Percentiles rank a stretch among this genome's conserved stretches.
Conservation (phyloP, 2,329 filamentous ascomycete genomes). For the Apiospora pterosperma region DNA sequence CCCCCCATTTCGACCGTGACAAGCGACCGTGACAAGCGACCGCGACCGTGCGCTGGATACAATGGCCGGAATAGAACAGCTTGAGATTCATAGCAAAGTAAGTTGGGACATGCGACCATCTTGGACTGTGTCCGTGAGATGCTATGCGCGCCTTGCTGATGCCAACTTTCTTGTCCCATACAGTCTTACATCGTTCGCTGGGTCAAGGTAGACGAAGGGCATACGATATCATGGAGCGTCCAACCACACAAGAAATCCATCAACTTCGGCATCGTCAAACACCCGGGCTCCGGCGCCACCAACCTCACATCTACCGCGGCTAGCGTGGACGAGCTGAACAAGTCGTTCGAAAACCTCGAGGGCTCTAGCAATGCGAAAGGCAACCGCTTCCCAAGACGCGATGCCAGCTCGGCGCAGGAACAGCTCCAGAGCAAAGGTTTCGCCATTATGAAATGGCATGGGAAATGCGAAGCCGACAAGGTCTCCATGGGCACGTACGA, state of each 20-base stretch:
- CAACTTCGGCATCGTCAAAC: conserved; percentile 97
- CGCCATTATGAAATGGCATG: conserved; percentile 76
- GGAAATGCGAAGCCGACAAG: conserved; percentile 95
- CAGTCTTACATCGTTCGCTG: conserved; percentile 98
- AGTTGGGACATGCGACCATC: conserved; percentile 18
- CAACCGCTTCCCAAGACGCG: conserved; percentile 50
- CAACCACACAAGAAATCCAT: conserved; percentile 98
- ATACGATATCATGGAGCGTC: conserved; percentile 96
- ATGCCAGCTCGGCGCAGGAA: conserved; percentile 58
- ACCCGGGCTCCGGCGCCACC: conserved; percentile 70
- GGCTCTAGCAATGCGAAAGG: conserved; percentile 35
- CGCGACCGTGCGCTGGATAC: neutral
- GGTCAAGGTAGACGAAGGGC: conserved; percentile 85
- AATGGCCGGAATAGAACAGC: conserved; percentile 94
- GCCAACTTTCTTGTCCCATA: neutral
- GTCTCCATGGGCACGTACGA: conserved; percentile 88
- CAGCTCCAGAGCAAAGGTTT: conserved; percentile 65
- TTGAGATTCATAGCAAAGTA: conserved; percentile 98
- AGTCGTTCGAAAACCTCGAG: conserved; percentile 44
- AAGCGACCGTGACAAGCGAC: no score
- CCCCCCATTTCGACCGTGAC: neutral
- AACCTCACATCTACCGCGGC: conserved; percentile 34
- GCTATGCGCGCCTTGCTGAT: neutral
- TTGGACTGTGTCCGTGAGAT: neutral
- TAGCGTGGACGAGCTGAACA: conserved; percentile 39